Evolutionary conservation across 371 early-diverging fungal species (phyloP).

Genomic region (Actinomucor elegans): DNA sequence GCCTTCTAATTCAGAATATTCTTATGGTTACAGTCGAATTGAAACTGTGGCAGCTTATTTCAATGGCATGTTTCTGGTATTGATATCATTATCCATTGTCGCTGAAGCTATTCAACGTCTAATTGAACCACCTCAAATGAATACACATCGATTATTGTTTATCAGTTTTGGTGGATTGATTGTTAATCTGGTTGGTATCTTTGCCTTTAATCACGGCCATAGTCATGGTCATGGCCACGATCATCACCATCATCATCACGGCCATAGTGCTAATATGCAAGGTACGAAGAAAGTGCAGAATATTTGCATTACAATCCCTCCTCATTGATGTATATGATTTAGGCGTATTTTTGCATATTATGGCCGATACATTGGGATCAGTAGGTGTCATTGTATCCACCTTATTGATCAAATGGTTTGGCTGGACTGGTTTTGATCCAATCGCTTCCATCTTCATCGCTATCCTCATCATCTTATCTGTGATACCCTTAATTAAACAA

Average conservation of each 20-base stretch:
- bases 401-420: slow-evolving; percentile 84
- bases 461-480: slow-evolving; percentile 79
- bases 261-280: slow-evolving; percentile 75
- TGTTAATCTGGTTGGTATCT: slow-evolving; percentile 91
- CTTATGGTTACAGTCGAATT: slow-evolving; percentile 87
- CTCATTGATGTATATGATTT: too few species aligned
- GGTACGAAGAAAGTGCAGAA: slow-evolving; percentile 29
- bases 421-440: slow-evolving; percentile 95
- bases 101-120: slow-evolving; percentile 89
- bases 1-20: slow-evolving; percentile 75
- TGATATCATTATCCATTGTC: slow-evolving; percentile 87
- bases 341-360: slow-evolving; percentile 90
- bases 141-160: slow-evolving; percentile 78
- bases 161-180: slow-evolving; percentile 89
- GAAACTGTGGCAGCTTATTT: slow-evolving; percentile 91
- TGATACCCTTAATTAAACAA: slow-evolving; percentile 80
- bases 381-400: slow-evolving; percentile 95
- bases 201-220: slow-evolving; percentile 88
- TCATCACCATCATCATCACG: slow-evolving; percentile 53
- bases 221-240: slow-evolving; percentile 68
- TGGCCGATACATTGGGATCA: slow-evolving; percentile 95
- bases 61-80: slow-evolving; percentile 86
- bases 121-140: slow-evolving; percentile 84
- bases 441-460: slow-evolving; percentile 94
- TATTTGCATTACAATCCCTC: not conserved